A percentile compares a stretch with the other conserved stretches of the same genome.
Evolutionary conservation across 2,329 filamentous ascomycete species (phyloP).

Genomic region (Monilinia fructicola): DNA sequence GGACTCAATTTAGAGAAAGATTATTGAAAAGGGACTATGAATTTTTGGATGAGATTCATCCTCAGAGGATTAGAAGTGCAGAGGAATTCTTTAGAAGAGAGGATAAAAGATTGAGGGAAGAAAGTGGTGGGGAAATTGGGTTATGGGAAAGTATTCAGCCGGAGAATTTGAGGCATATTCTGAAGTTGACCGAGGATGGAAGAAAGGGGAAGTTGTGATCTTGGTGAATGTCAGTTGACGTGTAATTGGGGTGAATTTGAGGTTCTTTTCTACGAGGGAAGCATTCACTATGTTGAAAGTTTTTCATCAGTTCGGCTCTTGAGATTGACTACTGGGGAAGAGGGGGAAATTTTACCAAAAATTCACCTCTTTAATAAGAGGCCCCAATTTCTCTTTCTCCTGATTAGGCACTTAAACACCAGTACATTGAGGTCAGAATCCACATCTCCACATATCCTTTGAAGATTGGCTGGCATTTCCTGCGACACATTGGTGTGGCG

Average conservation of each 20-base stretch:
- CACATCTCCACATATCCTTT: too few relatives aligned
- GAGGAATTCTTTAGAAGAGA: constrained; percentile 51
- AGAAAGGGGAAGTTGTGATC: constrained; percentile 31
- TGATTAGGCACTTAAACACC: too few relatives aligned
- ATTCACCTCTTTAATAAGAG: too few relatives aligned
- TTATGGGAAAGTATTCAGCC: constrained; percentile 42
- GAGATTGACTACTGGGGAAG: background rate
- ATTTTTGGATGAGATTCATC: constrained; percentile 53
- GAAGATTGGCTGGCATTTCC: too few relatives aligned
- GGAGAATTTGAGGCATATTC: constrained; percentile 33
- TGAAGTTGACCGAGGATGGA: constrained; percentile 38
- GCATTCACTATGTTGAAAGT: background rate
- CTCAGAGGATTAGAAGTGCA: constrained; percentile 47
- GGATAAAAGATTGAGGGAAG: constrained; percentile 41
- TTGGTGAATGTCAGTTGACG: background rate
- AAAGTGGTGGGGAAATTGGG: constrained; percentile 34
- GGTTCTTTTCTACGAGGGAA: background rate
- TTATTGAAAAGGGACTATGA: constrained; percentile 49
- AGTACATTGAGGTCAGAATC: too few relatives aligned
- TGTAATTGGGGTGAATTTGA: background rate
- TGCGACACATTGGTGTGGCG: too few relatives aligned
- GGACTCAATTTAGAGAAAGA: constrained; percentile 48
- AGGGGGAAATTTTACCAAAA: too few relatives aligned
- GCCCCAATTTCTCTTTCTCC: too few relatives aligned
- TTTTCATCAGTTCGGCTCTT: background rate